These are phyloP conservation scores for Didymella pomorum DNA, from an alignment of 2,329 filamentous ascomycete genomes.

Conservation along the genomic window DNA sequence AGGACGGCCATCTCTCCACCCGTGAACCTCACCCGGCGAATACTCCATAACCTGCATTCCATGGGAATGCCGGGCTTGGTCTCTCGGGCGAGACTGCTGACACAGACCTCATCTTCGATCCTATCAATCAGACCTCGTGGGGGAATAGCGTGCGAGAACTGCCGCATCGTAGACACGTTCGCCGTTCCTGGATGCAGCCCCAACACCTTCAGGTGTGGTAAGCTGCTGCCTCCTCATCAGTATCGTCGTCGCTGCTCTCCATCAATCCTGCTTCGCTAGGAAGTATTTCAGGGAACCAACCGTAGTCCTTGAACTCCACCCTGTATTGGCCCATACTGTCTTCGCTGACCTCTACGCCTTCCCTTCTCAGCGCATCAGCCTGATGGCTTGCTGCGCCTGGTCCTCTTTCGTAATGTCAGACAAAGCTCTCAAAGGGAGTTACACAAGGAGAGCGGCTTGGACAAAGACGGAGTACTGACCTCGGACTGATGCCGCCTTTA, in stretches of 20 bases:
- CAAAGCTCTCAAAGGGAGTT: constrained; percentile 13
- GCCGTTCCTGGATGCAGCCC: constrained; percentile 6
- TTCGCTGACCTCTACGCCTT: constrained; percentile 58
- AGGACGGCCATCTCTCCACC: constrained; percentile 25
- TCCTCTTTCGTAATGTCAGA: constrained; percentile 49
- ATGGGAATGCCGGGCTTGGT: constrained; percentile 15
- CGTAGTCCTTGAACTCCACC: constrained; percentile 56
- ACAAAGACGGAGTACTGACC: constrained; percentile 60
- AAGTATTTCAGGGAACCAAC: constrained; percentile 61
- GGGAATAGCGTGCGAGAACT: constrained; percentile 20
- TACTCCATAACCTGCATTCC: constrained; percentile 19
- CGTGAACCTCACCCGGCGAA: constrained; percentile 20
- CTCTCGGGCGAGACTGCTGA: constrained; percentile 21
- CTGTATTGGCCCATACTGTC: constrained; percentile 57
- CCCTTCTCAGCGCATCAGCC: constrained; percentile 55
- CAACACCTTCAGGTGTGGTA: constrained; percentile 42
- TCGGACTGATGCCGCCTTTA: constrained; percentile 83
- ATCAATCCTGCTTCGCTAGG: constrained; percentile 56
- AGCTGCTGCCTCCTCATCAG: constrained; percentile 40
- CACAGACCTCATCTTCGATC: constrained; percentile 5
- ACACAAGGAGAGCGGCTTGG: constrained; percentile 17
- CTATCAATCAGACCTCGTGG: constrained; percentile 13
- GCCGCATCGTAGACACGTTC: constrained; percentile 6
- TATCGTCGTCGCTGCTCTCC: constrained; percentile 45
- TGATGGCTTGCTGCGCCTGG: constrained; percentile 57